Conservation (phyloP, 441 rosid species). For the Populus hybrid region DNA sequence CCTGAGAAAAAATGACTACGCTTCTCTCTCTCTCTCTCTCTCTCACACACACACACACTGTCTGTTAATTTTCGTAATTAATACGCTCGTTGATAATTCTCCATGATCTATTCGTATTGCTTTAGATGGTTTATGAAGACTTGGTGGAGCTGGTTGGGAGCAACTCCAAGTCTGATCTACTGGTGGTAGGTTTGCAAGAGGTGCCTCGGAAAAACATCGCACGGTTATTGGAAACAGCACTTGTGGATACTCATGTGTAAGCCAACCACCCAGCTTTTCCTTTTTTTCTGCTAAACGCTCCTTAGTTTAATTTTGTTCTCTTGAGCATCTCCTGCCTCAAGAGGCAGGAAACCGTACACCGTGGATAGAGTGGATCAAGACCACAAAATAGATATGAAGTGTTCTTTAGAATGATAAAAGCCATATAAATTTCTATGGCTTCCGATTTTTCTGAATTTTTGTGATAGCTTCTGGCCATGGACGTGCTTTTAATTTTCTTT, state of each 20-base stretch:
- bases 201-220: conserved; percentile 50
- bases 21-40: neutral
- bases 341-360: too few relatives aligned
- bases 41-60: too few relatives aligned
- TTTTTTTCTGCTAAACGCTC: neutral
- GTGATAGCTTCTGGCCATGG: neutral
- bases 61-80: too few relatives aligned
- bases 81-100: too few relatives aligned
- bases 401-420: neutral
- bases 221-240: conserved; percentile 42
- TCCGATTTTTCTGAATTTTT: neutral
- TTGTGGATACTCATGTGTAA: conserved; percentile 53
- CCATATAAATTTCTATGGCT: neutral
- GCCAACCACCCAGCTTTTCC: neutral
- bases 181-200: conserved; percentile 67
- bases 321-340: neutral
- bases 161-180: conserved; percentile 51
- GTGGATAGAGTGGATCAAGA: neutral
- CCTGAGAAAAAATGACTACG: neutral
- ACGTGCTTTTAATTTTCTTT: neutral
- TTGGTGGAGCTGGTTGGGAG: conserved; percentile 52
- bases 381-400: neutral
- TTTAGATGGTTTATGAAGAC: conserved; percentile 50
- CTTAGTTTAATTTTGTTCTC: neutral
- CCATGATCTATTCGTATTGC: neutral